These are phyloP conservation scores for Chaetomiaceae sp. DNA, from an alignment of 2,329 filamentous ascomycete species.

Conservation along the genomic window DNA sequence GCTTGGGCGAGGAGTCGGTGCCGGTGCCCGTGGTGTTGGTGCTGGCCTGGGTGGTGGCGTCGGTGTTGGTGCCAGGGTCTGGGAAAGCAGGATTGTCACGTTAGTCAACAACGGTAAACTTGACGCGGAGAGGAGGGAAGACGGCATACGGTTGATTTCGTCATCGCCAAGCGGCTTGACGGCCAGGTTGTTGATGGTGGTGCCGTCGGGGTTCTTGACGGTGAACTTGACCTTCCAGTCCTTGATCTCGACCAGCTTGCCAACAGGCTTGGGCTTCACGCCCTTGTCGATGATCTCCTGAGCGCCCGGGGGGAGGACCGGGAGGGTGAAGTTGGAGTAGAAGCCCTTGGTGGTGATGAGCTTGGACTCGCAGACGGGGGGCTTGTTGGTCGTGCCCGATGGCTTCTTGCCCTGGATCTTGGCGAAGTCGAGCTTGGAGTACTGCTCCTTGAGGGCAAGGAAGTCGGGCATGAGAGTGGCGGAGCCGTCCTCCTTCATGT, in stretches of 20 bases:
- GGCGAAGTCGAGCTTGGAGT: slow-evolving; percentile 67
- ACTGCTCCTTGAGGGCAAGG: slow-evolving; percentile 70
- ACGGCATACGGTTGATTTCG: slow-evolving; percentile 37
- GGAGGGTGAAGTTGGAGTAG: slow-evolving; percentile 74
- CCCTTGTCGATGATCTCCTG: slow-evolving; percentile 72
- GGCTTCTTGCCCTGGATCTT: slow-evolving; percentile 59
- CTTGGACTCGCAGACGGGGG: slow-evolving; percentile 59
- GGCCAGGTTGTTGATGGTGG: slow-evolving; percentile 48
- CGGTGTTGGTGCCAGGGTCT: slow-evolving; percentile 25
- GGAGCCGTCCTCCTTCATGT: slow-evolving; percentile 53
- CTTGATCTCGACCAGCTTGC: slow-evolving; percentile 59
- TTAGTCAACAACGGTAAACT: no score
- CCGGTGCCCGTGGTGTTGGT: slow-evolving; percentile 6
- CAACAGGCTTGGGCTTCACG: slow-evolving; percentile 57
- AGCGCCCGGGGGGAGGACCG: slow-evolving; percentile 60
- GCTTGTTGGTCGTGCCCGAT: slow-evolving; percentile 41
- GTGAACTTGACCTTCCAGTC: slow-evolving; percentile 50
- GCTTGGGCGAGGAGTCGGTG: slow-evolving; percentile 1
- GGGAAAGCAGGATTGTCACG: no score
- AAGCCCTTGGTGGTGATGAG: slow-evolving; percentile 68
- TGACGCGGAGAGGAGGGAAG: not conserved
- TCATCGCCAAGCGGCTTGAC: slow-evolving; percentile 43
- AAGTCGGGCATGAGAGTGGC: slow-evolving; percentile 60
- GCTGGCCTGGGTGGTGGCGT: slow-evolving; percentile 3
- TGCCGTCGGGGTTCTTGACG: slow-evolving; percentile 61